Conservation (phyloP, 1,139 yeast genomes). For the Kodamaea alishanica region DNA sequence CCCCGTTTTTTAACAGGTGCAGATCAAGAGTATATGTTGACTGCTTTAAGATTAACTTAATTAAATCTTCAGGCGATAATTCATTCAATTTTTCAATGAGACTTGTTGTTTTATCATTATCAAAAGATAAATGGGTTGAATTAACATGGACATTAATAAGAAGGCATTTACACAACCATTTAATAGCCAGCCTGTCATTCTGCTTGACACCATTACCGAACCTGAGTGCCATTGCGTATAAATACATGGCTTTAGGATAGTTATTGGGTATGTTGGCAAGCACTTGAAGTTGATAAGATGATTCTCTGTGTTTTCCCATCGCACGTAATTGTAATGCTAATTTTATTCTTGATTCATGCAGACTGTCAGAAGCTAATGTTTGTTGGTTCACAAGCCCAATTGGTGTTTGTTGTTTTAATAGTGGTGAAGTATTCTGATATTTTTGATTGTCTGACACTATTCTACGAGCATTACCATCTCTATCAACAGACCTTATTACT, state of each 20-base stretch:
- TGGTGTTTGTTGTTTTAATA: constrained; percentile 2
- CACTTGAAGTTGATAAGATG: constrained; percentile 63
- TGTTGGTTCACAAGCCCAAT: constrained; percentile 7
- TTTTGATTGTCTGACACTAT: neutral
- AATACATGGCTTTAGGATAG: constrained; percentile 59
- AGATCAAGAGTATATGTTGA: constrained; percentile 18
- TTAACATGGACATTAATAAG: constrained; percentile 16
- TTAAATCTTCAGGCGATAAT: constrained; percentile 30
- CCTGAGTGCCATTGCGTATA: constrained; percentile 67
- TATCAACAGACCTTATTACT: constrained; percentile 3
- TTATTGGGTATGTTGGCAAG: constrained; percentile 59
- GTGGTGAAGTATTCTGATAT: constrained; percentile 2
- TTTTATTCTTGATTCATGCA: constrained; percentile 40
- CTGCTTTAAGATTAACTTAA: constrained; percentile 25
- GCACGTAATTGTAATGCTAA: constrained; percentile 54
- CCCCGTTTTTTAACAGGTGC: constrained; percentile 18
- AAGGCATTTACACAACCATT: constrained; percentile 54
- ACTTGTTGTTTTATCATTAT: constrained; percentile 4
- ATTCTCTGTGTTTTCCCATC: constrained; percentile 61
- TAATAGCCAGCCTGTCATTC: constrained; percentile 53
- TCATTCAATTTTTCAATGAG: constrained; percentile 25
- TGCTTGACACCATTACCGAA: constrained; percentile 69
- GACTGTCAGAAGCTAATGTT: constrained; percentile 3
- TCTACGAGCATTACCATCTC: neutral
- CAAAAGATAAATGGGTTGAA: constrained; percentile 8